A percentile compares a stretch with the other conserved stretches of the same genome.
Evolutionary conservation across 2,329 filamentous ascomycete genomes (phyloP).

Genomic region (Knufia petricola): DNA sequence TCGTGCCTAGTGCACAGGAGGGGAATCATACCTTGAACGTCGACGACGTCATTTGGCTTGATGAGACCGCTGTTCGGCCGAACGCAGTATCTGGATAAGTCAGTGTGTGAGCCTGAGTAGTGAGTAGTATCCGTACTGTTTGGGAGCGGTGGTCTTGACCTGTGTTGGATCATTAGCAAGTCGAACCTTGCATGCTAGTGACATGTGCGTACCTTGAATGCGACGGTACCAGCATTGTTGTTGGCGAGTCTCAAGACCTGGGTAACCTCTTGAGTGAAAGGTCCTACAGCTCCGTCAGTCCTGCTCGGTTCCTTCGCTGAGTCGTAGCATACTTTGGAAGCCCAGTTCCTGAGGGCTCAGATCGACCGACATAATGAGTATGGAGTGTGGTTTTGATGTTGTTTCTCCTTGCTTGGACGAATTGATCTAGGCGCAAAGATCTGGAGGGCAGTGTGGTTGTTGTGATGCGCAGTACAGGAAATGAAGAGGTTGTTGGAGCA

Average conservation of each 20-base stretch:
- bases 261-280: conserved; percentile 55
- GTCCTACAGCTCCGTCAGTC: conserved; percentile 38
- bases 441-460: background rate
- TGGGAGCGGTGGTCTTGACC: conserved; percentile 98
- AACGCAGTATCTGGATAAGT: conserved; percentile 72
- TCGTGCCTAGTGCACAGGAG: background rate
- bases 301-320: conserved; percentile 7
- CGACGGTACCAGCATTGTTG: conserved; percentile 47
- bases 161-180: conserved; percentile 32
- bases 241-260: conserved; percentile 52
- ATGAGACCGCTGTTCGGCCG: conserved; percentile 94
- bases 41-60: conserved; percentile 78
- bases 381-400: background rate
- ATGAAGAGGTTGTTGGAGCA: conserved; percentile 15
- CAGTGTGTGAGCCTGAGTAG: conserved; percentile 18
- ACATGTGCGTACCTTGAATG: conserved; percentile 46
- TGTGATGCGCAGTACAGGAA: conserved; percentile 17
- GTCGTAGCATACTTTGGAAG: conserved; percentile 62
- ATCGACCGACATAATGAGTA: conserved; percentile 73
- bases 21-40: conserved; percentile 66
- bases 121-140: conserved; percentile 63
- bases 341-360: conserved; percentile 84
- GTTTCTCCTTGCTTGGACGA: background rate
- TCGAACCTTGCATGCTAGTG: conserved; percentile 6
- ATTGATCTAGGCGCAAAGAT: background rate